Percentiles rank a stretch among this genome's conserved stretches.
phyloP scores from a whole-genome alignment of 768 basidiomycete genomes.

The Amylocystis lapponica region DNA sequence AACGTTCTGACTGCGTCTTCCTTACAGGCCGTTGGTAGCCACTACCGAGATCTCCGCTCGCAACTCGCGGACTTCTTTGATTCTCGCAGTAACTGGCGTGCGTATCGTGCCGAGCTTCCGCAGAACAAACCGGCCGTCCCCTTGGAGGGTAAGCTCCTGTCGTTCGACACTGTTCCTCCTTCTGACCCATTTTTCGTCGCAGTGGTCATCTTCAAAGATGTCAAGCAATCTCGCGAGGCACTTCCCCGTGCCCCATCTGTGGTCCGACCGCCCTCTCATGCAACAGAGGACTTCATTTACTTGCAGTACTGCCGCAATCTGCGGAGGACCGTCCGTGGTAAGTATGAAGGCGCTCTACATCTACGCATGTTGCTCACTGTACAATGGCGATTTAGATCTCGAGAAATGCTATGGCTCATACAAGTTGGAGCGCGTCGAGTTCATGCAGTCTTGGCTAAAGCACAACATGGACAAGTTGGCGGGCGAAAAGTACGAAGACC shows the following conservation, averaged over 20 bases:
- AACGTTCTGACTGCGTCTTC: neutral
- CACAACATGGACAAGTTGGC: neutral
- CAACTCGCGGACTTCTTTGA: neutral
- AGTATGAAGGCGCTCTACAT: neutral
- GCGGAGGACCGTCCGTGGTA: conserved; percentile 3
- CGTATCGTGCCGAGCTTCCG: conserved; percentile 1
- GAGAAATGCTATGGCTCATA: conserved; percentile 2
- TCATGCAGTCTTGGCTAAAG: neutral
- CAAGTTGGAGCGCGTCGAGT: neutral
- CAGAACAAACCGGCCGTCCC: conserved; percentile 1
- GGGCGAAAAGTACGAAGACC: neutral
- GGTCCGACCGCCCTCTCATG: neutral
- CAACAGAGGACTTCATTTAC: neutral
- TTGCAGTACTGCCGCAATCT: conserved; percentile 3
- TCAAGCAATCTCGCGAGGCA: neutral
- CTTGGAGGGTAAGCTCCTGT: neutral
- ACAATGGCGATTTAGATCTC: neutral
- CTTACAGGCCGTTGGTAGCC: neutral
- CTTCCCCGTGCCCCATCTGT: neutral
- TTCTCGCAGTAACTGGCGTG: neutral
- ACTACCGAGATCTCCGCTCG: neutral
- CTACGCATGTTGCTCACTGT: neutral
- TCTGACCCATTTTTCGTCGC: neutral
- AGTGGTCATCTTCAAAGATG: neutral
- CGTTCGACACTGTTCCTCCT: neutral